Percentiles rank a stretch among this genome's conserved stretches.
These are phyloP conservation scores for Parietichytrium sp. DNA, from an alignment of 108 stramenopile species.

Conservation along the genomic window DNA sequence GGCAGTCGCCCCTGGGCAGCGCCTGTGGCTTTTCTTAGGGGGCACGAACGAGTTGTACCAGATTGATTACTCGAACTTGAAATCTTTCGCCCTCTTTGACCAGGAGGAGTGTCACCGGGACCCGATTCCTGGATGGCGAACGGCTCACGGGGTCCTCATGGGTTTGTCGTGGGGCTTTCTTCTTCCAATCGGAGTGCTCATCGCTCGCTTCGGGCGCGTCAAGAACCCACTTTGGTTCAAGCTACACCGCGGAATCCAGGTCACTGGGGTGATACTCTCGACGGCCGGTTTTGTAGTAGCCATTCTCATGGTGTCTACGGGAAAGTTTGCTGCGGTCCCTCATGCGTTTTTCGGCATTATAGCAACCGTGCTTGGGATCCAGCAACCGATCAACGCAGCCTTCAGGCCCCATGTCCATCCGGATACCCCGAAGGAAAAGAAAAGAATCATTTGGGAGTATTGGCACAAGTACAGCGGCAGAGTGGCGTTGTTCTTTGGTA, in stretches of 20 bases:
- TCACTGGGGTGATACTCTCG: not conserved
- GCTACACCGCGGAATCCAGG: not conserved
- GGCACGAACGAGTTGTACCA: not conserved
- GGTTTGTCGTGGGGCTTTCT: not conserved
- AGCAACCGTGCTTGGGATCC: not conserved
- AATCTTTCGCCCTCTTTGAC: too few species aligned
- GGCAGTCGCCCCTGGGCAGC: not conserved
- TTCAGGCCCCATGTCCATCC: not conserved
- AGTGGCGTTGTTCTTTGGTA: not conserved
- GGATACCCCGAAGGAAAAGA: not conserved
- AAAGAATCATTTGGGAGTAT: not conserved
- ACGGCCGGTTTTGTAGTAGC: not conserved
- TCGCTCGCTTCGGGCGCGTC: not conserved
- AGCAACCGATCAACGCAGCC: not conserved
- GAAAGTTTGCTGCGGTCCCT: not conserved
- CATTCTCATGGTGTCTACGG: not conserved
- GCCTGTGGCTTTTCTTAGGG: not conserved
- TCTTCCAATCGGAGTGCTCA: not conserved
- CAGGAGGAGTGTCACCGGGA: not conserved
- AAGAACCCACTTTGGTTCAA: not conserved
- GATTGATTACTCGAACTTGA: not conserved
- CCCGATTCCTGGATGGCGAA: not conserved
- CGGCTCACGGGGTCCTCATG: not conserved
- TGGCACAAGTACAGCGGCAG: not conserved
- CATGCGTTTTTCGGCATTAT: not conserved